Conservation (phyloP, 768 basidiomycete species). For the Termitomyces titanicus region DNA sequence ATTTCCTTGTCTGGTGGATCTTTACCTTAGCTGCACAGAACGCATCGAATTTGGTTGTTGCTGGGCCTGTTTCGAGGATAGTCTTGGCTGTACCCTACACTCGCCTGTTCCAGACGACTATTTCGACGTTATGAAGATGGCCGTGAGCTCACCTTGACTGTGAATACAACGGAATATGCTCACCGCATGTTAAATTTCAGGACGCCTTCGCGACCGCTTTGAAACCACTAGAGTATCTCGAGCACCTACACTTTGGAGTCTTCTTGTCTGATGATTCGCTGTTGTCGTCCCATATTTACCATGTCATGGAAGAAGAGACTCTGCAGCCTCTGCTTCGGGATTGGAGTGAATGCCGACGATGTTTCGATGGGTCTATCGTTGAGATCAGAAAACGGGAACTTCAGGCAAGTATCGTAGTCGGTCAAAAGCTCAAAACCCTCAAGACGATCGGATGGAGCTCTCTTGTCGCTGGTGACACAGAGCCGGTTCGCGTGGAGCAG, state of each 20-base stretch:
- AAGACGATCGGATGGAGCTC: constrained; percentile 51
- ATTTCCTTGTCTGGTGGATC: constrained; percentile 42
- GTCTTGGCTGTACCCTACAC: constrained; percentile 47
- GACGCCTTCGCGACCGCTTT: constrained; percentile 39
- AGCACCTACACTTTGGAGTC: constrained; percentile 55
- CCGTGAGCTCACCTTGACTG: constrained; percentile 40
- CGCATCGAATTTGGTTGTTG: constrained; percentile 57
- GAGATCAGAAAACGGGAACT: constrained; percentile 43
- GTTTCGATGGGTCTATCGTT: constrained; percentile 22
- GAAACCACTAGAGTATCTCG: constrained; percentile 41
- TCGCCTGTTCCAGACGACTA: constrained; percentile 61
- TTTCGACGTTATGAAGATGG: constrained; percentile 36
- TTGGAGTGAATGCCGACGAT: constrained; percentile 33
- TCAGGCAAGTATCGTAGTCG: constrained; percentile 42
- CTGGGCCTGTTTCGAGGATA: constrained; percentile 63
- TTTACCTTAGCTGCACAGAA: constrained; percentile 59
- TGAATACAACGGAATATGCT: background rate
- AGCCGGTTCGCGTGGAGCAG: constrained; percentile 1
- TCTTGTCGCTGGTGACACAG: constrained; percentile 28
- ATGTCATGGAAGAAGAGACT: constrained; percentile 29
- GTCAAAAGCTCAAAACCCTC: constrained; percentile 39
- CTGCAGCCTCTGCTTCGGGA: constrained; percentile 20
- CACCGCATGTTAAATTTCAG: constrained; percentile 23
- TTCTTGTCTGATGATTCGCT: constrained; percentile 56
- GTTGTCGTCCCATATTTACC: constrained; percentile 43